Base-by-base conservation (phyloP, 345 rosid genomes). In the Lumnitzera racemosa region DNA sequence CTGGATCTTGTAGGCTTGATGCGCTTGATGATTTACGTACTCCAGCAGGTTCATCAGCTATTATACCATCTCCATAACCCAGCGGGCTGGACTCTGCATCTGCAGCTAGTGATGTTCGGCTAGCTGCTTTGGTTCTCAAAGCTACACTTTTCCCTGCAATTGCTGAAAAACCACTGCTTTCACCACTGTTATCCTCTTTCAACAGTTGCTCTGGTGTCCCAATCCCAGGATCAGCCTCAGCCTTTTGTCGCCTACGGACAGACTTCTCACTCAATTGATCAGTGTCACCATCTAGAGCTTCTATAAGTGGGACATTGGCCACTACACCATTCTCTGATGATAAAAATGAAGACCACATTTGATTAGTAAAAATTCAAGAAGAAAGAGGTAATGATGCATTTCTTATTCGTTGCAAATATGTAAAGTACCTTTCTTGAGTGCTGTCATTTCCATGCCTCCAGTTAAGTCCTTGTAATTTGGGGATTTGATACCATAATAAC, bases 11-110 rank as follows among this genome's bases (percentile, higher is more conserved):
- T 49, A 84, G 61, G 66, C 75, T 79, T 15, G 89, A 68, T 7
- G 82, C 69, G 78, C 89, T 84, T 15, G 86, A 79, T 23, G 89
- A 79, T 69, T 79, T 81, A 47, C 72, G 78, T 47, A 84, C 81
- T 49, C 73, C 74, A 10, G 48, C 64, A 24, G 58, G 55, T 31
- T 60, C 78, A 24, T 79, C 80, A 11, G 72, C 56, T 23, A 73
- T 71, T 23, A 62, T 47, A 47, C 76, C 62, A 61, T 81, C 86
- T 52, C 79, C 85, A 55, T 64, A 12, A 43, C 76, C 78, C 3
- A 74, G 41, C 14, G 78, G 74, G 41, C 76, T 78, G 2, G 80
- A 57, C 20, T 76, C 86, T 47, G 77, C 64, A 47, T 84, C 84
- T 49, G 68, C 52, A 14, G 53, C 36, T 63, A 71, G 68, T 3